Percentiles rank a stretch among this genome's conserved stretches.
Conservation (phyloP, 352 stramenopile genomes). For the Globisporangium spiculum region DNA sequence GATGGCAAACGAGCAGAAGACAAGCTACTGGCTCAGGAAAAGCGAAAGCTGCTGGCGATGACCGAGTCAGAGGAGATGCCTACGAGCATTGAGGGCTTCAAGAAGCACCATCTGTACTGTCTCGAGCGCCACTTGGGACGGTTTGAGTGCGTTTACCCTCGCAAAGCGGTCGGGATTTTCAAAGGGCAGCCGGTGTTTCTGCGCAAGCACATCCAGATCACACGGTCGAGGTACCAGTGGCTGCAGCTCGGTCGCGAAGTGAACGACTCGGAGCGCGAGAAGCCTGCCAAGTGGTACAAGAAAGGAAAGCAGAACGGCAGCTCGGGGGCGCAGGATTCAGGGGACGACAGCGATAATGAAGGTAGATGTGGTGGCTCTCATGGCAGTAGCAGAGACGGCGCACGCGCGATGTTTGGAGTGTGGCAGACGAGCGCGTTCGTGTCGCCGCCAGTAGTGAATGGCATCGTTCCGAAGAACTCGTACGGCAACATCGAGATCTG, state of each 20-base stretch:
- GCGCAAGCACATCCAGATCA: slow-evolving; percentile 48
- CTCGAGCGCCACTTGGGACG: slow-evolving; percentile 67
- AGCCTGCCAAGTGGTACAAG: slow-evolving; percentile 52
- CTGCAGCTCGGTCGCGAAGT: slow-evolving; percentile 63
- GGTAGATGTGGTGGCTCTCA: neutral
- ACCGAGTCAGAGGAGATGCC: slow-evolving; percentile 61
- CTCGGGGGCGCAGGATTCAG: slow-evolving; percentile 15
- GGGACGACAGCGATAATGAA: slow-evolving; percentile 13
- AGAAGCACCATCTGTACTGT: slow-evolving; percentile 77
- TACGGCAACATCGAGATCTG: slow-evolving; percentile 89
- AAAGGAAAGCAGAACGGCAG: slow-evolving; percentile 9
- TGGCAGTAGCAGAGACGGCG: neutral
- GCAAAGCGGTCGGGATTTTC: slow-evolving; percentile 72
- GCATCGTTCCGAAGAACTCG: slow-evolving; percentile 76
- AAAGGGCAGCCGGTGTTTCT: slow-evolving; percentile 75
- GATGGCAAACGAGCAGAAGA: slow-evolving; percentile 13
- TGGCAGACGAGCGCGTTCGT: slow-evolving; percentile 78
- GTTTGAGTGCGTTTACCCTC: slow-evolving; percentile 65
- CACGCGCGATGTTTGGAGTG: slow-evolving; percentile 49
- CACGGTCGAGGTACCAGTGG: slow-evolving; percentile 71
- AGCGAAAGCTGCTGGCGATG: slow-evolving; percentile 32
- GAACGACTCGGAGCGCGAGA: slow-evolving; percentile 40
- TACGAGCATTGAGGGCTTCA: slow-evolving; percentile 71
- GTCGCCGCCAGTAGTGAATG: slow-evolving; percentile 47
- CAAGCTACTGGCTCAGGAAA: slow-evolving; percentile 30